phyloP scores from a whole-genome alignment of 1,139 yeast species.

The Suhomyces maxii region DNA sequence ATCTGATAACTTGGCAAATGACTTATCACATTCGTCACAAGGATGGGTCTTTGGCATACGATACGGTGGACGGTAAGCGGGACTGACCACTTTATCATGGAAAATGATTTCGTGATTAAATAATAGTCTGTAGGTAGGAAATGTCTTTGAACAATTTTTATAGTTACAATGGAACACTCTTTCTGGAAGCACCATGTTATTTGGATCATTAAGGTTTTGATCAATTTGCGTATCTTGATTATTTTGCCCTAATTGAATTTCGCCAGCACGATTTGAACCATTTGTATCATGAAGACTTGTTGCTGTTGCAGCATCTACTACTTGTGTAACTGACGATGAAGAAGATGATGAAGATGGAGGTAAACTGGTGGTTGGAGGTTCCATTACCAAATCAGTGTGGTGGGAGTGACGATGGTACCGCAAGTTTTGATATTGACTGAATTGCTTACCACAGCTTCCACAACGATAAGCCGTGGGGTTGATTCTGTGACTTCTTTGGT shows the following conservation, averaged over 20 bases:
- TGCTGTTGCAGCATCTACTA: neutral
- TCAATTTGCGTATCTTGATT: too few relatives aligned
- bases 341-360: too few relatives aligned
- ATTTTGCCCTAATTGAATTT: too few relatives aligned
- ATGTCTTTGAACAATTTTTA: conserved; percentile 14
- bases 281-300: too few relatives aligned
- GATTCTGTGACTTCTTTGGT: conserved; percentile 12
- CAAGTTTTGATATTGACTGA: conserved; percentile 15
- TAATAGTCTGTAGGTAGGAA: conserved; percentile 12
- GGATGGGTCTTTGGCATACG: conserved; percentile 15
- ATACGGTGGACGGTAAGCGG: neutral
- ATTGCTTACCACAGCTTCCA: conserved; percentile 14
- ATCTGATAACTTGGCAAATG: conserved; percentile 25
- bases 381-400: conserved; percentile 14
- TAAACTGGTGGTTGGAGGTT: neutral
- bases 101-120: conserved; percentile 11
- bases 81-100: conserved; percentile 8
- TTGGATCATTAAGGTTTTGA: neutral
- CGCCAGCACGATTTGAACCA: too few relatives aligned
- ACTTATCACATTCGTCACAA: conserved; percentile 21
- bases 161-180: conserved; percentile 18
- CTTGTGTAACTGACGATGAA: neutral
- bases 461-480: conserved; percentile 15
- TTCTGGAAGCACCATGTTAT: conserved; percentile 6
- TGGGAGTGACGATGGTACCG: conserved; percentile 14